phyloP scores from a whole-genome alignment of 2,329 filamentous ascomycete genomes.

The Xylariaceae sp. region DNA sequence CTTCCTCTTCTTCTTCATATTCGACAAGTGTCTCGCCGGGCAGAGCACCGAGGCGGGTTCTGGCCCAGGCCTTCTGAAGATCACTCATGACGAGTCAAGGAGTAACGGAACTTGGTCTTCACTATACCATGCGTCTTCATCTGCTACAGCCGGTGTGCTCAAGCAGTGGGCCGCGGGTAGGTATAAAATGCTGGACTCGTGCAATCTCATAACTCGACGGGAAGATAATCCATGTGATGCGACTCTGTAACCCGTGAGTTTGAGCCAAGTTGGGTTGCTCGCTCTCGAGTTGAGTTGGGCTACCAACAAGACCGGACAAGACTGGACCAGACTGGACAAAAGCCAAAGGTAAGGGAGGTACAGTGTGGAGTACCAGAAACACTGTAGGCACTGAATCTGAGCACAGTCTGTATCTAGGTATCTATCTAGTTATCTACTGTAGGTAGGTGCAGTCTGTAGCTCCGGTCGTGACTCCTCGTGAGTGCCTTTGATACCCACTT shows the following conservation, averaged over 20 bases:
- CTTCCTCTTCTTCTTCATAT: slow-evolving; percentile 43
- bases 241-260: background rate
- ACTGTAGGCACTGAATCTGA: too few species aligned
- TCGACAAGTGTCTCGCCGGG: slow-evolving; percentile 47
- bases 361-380: too few species aligned
- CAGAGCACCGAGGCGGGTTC: slow-evolving; percentile 62
- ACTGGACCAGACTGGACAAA: too few species aligned
- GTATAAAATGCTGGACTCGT: background rate
- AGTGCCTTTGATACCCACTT: too few species aligned
- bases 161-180: background rate
- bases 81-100: slow-evolving; percentile 60
- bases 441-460: too few species aligned
- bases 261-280: slow-evolving; percentile 5
- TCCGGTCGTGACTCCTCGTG: too few species aligned
- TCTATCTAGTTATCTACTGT: too few species aligned
- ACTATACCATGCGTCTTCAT: slow-evolving; percentile 11
- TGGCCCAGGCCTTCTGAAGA: slow-evolving; percentile 72
- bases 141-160: background rate
- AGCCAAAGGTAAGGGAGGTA: too few species aligned
- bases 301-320: too few species aligned
- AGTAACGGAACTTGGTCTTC: background rate
- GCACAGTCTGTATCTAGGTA: too few species aligned
- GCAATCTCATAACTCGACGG: slow-evolving; percentile 5
- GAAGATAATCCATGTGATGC: background rate
- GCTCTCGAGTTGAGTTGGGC: background rate